Evolutionary conservation across 2,329 filamentous ascomycete species (phyloP).

Genomic region (Epichloe elymi): DNA sequence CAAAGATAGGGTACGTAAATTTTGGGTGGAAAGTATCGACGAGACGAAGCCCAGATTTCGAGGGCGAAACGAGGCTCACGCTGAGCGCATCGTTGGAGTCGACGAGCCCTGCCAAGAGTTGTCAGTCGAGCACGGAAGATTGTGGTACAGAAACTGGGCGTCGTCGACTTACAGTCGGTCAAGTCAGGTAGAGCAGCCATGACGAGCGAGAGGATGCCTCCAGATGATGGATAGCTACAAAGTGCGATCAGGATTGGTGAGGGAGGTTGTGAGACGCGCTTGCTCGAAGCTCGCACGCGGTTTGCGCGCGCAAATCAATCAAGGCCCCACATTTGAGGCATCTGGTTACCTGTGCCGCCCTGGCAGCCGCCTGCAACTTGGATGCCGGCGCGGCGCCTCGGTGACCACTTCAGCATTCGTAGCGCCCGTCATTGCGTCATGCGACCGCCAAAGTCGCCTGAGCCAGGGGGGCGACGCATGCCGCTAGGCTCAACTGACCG

Average conservation of each 20-base stretch:
- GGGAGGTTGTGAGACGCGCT: constrained; percentile 5
- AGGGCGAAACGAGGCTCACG: constrained; percentile 44
- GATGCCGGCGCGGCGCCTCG: neutral
- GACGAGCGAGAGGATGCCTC: neutral
- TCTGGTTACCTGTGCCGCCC: neutral
- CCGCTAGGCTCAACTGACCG: neutral
- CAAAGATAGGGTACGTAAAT: constrained; percentile 87
- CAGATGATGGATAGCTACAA: neutral
- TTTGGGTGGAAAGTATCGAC: constrained; percentile 64
- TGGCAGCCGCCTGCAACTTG: neutral
- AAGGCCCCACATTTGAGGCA: constrained; percentile 12
- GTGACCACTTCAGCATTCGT: neutral
- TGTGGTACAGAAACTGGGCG: neutral
- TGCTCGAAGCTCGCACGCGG: constrained; percentile 6
- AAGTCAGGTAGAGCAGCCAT: constrained; percentile 20
- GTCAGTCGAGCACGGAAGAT: neutral
- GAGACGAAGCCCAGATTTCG: constrained; percentile 36
- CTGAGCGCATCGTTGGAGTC: constrained; percentile 49
- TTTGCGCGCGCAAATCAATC: constrained; percentile 14
- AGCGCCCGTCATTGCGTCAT: constrained; percentile 6
- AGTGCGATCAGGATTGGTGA: neutral
- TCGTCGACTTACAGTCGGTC: constrained; percentile 20
- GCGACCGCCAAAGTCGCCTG: neutral
- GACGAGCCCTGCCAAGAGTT: constrained; percentile 34
- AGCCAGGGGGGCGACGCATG: neutral